Conservation (phyloP, 2,329 filamentous ascomycete genomes). For the Pseudogymnoascus sp. region DNA sequence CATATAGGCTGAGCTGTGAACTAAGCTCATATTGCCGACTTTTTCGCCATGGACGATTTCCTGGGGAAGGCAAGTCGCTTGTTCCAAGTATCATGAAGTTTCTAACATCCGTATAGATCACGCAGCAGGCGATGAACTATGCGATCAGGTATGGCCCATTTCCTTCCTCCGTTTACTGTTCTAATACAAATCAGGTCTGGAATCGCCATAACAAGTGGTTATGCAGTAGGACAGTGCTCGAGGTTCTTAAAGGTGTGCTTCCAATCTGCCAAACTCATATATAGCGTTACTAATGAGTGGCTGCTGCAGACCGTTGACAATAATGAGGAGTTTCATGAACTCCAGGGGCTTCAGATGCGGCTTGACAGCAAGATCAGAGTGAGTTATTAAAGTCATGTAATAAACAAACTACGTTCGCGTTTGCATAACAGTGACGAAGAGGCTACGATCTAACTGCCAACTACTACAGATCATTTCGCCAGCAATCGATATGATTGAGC, state of each 20-base stretch:
- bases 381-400: slow-evolving; percentile 19
- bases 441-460: not conserved
- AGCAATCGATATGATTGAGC: slow-evolving; percentile 83
- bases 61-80: slow-evolving; percentile 43
- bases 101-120: slow-evolving; percentile 37
- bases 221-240: slow-evolving; percentile 74
- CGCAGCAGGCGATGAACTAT: slow-evolving; percentile 63
- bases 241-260: slow-evolving; percentile 58
- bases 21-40: not conserved
- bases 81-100: not conserved
- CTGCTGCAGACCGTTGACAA: slow-evolving; percentile 55
- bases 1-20: not conserved
- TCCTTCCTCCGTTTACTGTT: not conserved
- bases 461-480: slow-evolving; percentile 66
- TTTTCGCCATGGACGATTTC: slow-evolving; percentile 33
- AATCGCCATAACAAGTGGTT: slow-evolving; percentile 74
- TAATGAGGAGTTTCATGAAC: slow-evolving; percentile 55
- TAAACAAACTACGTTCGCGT: not conserved
- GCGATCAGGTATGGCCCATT: slow-evolving; percentile 49
- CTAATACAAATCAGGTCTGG: slow-evolving; percentile 47
- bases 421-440: not conserved
- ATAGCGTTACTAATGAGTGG: not conserved
- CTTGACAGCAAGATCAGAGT: slow-evolving; percentile 81
- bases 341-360: slow-evolving; percentile 61
- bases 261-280: not conserved